Evolutionary conservation across 495 filamentous ascomycete species (phyloP).

Genomic region (Penicillium simplicissimum): DNA sequence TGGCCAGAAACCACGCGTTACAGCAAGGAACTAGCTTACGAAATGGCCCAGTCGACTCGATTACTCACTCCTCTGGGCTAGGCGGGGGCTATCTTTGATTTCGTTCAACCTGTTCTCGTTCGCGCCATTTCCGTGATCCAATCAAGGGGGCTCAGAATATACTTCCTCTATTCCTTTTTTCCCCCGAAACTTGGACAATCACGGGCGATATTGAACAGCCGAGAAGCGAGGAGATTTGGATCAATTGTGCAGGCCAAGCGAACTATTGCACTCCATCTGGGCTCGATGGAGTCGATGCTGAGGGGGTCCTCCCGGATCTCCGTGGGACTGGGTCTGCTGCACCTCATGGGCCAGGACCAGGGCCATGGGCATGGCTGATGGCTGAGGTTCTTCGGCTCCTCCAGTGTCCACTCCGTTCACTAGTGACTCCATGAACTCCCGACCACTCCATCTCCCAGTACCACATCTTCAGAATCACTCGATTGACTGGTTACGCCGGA

Average conservation of each 20-base stretch:
- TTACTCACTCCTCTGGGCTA: background rate
- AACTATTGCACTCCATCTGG: background rate
- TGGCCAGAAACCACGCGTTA: background rate
- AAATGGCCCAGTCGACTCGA: background rate
- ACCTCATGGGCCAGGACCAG: too few relatives aligned
- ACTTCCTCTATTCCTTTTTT: background rate
- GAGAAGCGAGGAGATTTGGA: background rate
- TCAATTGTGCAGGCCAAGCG: background rate
- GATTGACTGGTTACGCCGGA: background rate
- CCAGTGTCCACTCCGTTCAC: background rate
- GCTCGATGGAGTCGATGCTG: background rate
- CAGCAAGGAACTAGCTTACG: background rate
- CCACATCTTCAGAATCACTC: background rate
- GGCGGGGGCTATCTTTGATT: background rate
- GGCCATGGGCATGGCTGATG: too few relatives aligned
- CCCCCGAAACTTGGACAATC: slow-evolving; percentile 11
- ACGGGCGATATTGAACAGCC: background rate
- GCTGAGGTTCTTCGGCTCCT: background rate
- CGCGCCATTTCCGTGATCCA: slow-evolving; percentile 9
- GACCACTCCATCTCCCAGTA: background rate
- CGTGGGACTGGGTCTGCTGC: slow-evolving; percentile 19
- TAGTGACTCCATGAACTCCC: background rate
- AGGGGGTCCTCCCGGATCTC: slow-evolving; percentile 23
- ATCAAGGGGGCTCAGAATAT: background rate
- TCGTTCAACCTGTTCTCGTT: background rate